Base-by-base conservation (phyloP, 345 rosid species). In the Euphorbia lathyris region DNA sequence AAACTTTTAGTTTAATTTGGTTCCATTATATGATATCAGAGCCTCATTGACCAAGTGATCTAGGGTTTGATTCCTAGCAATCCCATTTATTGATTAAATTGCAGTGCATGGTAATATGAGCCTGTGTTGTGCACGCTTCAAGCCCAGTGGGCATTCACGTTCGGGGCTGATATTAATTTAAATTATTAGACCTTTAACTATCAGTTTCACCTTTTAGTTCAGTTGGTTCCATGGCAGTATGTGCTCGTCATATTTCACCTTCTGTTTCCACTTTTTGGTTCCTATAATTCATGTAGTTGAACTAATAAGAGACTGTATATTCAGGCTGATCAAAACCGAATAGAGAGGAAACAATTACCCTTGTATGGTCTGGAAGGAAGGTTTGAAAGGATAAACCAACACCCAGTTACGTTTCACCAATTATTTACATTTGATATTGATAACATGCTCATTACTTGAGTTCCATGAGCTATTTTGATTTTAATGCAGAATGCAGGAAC, bases 311-410 rank as follows among this genome's bases (percentile, higher is more conserved):
- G 29, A 14, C 55, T 70, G 19, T 55, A 48, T 51, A 63, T 78
- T 76, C 94, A 93, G 98, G 93, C 98, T 74, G 98, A 93, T 79
- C 73, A 79, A 53, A 91, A 89, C 76, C 82, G 96, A 59, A 77
- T 86, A 0, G 68, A 56, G 43, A 77, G 98, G 70, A 82, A 81
- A 63, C 98, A 94, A 75, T 26, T 75, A 65, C 97, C 98, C 9
- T 40, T 87, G 7, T 91, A 94, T 83, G 90, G 90, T n/a, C 77
- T 89, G 52, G 88, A 91, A 82, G 91, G 96, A 83, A 86, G 88
- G 82, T 89, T 68, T 81, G 90, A 89, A 81, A 89, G 98, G 88
- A 88, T 91, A 72, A 93, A 93, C 70, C 90, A 91, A 82, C 93
- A 93, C 83, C 98, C 96, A 81, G 97, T 93, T 83, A 86, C 69